Evolutionary conservation across 345 rosid genomes (phyloP), one percentile per base, ranked within the genome.

Genomic region (Populus alba): DNA sequence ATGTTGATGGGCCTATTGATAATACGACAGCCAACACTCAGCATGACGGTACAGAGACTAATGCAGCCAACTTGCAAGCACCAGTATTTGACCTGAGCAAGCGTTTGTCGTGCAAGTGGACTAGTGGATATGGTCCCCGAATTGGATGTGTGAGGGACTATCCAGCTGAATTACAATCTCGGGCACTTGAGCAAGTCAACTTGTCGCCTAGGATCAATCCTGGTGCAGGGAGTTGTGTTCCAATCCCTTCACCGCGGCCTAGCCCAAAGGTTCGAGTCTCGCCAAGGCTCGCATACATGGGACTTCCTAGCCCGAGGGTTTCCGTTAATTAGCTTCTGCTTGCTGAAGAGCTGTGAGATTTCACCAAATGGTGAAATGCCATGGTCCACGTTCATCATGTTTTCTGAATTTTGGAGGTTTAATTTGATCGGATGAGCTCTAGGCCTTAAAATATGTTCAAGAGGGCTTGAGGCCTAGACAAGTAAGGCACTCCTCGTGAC

Each of bases 61-160:
- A 71, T 75, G 86, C 81, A 76, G 76, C 72, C 69, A 74, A 73
- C 17, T 53, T 20, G 67, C 84, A 76, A 83, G 85, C 83, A 75
- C 81, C 88, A 8, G 78, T 75, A 59, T 81, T 83, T 62, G 85
- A 84, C 69, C 53, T 85, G 70, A 80, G 87, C 10, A 88, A 82
- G 78, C 85, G 88, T 27, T 55, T 91, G 72, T 86, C 93, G 33
- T 86, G 95, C 90, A 91, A 91, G 78, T 91, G 95, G 95, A 71
- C 79, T 6, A 91, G 92, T 73, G 95, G 95, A 5, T 75, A 88
- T 75, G 92, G 95, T 37, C 91, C 95, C 39, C 83, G 95, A 73
- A 90, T 91, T 47, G 92, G 93, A 16, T 90, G 93, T 76, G 92
- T 91, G 31, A 88, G 92, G 81, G 95, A 91, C 69, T 90, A 90